Conservation (phyloP, 345 rosid species). For the Corymbia maculata region DNA sequence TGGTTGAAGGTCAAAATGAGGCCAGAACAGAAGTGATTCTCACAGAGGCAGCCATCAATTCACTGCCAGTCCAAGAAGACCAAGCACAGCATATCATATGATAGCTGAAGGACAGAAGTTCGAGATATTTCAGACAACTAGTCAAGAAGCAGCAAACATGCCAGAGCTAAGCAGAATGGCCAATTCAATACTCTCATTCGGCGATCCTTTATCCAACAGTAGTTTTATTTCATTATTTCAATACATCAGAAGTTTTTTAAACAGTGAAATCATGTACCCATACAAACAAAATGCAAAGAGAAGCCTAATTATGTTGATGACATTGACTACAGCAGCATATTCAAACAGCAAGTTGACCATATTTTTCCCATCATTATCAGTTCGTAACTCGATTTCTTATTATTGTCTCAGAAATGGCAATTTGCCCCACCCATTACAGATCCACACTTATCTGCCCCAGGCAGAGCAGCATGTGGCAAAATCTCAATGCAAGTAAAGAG, state of each 20-base stretch:
- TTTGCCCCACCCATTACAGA: not conserved
- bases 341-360: not conserved
- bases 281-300: not conserved
- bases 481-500: not conserved
- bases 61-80: not conserved
- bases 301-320: not conserved
- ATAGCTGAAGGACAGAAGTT: not conserved
- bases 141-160: not conserved
- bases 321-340: not conserved
- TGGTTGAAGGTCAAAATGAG: not conserved
- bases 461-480: not conserved
- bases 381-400: not conserved
- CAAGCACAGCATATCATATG: not conserved
- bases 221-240: not conserved
- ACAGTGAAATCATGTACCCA: not conserved
- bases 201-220: not conserved
- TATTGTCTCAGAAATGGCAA: not conserved
- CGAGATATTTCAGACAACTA: not conserved
- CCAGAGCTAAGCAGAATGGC: not conserved
- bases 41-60: not conserved
- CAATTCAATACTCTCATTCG: not conserved
- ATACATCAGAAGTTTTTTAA: not conserved
- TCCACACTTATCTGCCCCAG: not conserved
- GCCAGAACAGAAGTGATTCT: not conserved
- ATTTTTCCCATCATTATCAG: not conserved